phyloP scores from a whole-genome alignment of 176 grass and related monocot genomes.

The Puccinellia tenuiflora region DNA sequence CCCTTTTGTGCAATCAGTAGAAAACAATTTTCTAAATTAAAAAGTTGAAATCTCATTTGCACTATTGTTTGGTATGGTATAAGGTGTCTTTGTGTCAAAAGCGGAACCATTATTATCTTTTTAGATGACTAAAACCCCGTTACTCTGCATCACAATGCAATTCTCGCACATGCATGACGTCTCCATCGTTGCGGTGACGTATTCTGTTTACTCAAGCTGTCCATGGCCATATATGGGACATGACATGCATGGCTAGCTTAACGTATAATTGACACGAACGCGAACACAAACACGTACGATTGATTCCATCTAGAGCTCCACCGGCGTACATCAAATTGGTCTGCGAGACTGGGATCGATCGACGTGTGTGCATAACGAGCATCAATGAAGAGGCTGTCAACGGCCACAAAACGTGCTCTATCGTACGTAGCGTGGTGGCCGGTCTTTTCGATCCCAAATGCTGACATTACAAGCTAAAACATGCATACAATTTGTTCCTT shows the following conservation, averaged over 20 bases:
- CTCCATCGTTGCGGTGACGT: too few species aligned
- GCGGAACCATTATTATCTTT: too few species aligned
- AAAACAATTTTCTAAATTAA: too few species aligned
- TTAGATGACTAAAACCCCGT: too few species aligned
- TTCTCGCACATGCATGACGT: too few species aligned
- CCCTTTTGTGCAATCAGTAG: too few species aligned
- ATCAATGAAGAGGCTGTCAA: neutral
- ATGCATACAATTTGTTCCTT: slow-evolving; percentile 19
- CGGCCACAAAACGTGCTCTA: neutral
- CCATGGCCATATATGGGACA: neutral
- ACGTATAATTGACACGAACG: neutral
- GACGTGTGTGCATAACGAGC: neutral
- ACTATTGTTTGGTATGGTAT: too few species aligned
- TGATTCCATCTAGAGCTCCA: neutral
- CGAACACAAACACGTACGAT: neutral
- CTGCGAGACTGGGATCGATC: neutral
- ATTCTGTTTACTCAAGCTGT: too few species aligned
- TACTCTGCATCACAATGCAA: too few species aligned
- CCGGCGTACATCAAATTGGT: neutral
- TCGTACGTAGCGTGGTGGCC: neutral
- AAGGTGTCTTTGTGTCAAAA: too few species aligned
- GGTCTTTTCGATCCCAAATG: neutral
- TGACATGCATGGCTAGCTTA: neutral
- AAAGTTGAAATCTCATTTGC: too few species aligned
- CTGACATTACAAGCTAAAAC: slow-evolving; percentile 7